Evolutionary conservation across 1,284 basidiomycete genomes (phyloP), one percentile per base, ranked within the genome.

Genomic region (Pseudozyma tsukubaensis): DNA sequence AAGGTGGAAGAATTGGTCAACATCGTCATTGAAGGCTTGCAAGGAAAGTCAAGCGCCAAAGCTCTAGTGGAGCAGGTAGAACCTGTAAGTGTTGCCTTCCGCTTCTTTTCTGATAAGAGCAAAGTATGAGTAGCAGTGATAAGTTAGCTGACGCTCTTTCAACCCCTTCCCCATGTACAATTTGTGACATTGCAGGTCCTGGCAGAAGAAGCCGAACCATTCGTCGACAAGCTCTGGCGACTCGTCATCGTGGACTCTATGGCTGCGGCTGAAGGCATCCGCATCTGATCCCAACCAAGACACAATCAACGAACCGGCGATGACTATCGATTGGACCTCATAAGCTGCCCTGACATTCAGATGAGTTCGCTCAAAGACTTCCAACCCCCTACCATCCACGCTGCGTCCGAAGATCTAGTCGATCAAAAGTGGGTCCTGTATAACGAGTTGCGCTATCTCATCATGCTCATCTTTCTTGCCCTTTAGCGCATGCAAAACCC

Each of bases 221-320:
- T 83, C 29, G 80, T 83, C 34, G 76, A 59, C 16, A 69, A 63
- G 50, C 64, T 82, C 9, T 83, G 81, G 81, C 62, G 75, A 4
- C 58, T 70, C 10, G 51, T 83, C n/a, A 35, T 83, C 10, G 65
- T 77, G 39, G 79, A 81, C 19, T 68, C 76, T 4, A 50, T 73
- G 2, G 72, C 68, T 18, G 67, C 67, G 10, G 63, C 75, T 11
- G 57, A 72, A 39, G 69, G 69, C 5, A 43, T 72, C 10, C 64
- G 19, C 0, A 35, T 59, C 56, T 66, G 43, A 19, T 29, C 3
- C 24, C 24, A 6, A 29, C 24, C 24, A 37, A 10, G 3, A 34
- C 57, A 49, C 40, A 24, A 32, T n/a, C 14, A 16, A 6, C 34
- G 11, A 45, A 45, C 43, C 5, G 9, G 19, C 7, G 10, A 1